Base-by-base conservation (phyloP, 164 flowering plant genomes). In the Piper betle region DNA sequence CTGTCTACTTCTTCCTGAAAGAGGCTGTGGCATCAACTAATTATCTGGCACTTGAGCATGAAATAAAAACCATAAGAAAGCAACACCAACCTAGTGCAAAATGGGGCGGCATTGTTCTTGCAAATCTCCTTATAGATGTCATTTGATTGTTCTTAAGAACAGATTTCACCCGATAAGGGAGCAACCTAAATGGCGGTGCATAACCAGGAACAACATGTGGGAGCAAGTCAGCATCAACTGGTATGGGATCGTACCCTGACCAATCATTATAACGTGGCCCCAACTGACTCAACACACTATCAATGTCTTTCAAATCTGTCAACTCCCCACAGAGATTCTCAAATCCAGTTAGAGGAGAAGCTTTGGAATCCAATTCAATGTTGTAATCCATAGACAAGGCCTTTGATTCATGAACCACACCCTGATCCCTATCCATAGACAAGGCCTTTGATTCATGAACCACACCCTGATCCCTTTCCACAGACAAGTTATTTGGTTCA, bases 201-300 rank as follows among this genome's bases (percentile, higher is more conserved):
- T 83, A 93, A 39, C 75, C 92, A 42, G 79, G 82, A 70, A 88
- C 78, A 48, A 79, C 66, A 54, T 71, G 39, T 59, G 91, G 96
- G 68, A 93, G 88, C 73, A 82, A 68, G 74, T 93, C 97, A 16
- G 99, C 99, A 79, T 93, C 95, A 57, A 93, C 84, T 53, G 99
- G 97, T 67, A 77, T 61, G 39, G 99, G 96, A 33, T 77, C 81
- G 48, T 71, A 75, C 48, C 97, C 99, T 15, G 88, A 68, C 99
- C 97, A 90, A 80, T 93, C 96, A 37, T 33, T 60, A 62, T 75
- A 90, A 42, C 92, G 75, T 25, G 96, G 97, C 40, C 97, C 99
- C 67, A 93, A 71, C 60, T 68, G 86, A 74, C 88, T 88, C 66
- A 92, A 76, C 71, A 92, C 53, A 43, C 58, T 42, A 69, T 88